These are phyloP conservation scores for Penicillium freii DNA, from an alignment of 2,329 filamentous ascomycete species.

Conservation along the genomic window DNA sequence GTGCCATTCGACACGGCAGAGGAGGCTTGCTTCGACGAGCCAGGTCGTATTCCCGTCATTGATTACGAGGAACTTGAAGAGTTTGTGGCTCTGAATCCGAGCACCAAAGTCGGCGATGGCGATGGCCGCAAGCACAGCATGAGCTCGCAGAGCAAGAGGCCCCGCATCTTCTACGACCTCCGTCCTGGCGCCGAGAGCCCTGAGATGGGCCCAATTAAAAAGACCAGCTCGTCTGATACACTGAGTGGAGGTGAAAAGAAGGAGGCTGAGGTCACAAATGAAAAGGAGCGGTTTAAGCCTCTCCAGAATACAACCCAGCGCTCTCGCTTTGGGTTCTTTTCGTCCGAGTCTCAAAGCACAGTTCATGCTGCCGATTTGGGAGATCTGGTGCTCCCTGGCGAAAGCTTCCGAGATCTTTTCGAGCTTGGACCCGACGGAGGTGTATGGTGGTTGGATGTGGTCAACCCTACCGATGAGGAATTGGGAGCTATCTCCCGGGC, in stretches of 20 bases:
- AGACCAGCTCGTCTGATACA: constrained; percentile 27
- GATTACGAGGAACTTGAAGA: constrained; percentile 94
- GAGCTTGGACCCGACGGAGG: constrained; percentile 67
- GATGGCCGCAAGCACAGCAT: constrained; percentile 45
- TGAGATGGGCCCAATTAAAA: constrained; percentile 39
- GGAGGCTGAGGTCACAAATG: constrained; percentile 27
- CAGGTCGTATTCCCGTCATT: constrained; percentile 75
- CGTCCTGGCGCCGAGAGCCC: constrained; percentile 43
- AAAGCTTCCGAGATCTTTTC: constrained; percentile 86
- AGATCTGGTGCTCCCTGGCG: constrained; percentile 82
- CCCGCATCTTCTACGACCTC: constrained; percentile 62
- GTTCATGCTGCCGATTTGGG: constrained; percentile 88
- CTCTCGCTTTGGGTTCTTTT: constrained; percentile 95
- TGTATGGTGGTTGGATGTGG: constrained; percentile 98
- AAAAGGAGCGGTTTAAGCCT: constrained; percentile 34
- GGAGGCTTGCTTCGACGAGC: constrained; percentile 83
- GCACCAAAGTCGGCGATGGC: constrained; percentile 45
- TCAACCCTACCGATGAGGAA: constrained; percentile 85
- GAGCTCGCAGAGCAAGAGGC: constrained; percentile 51
- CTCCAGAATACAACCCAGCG: constrained; percentile 55
- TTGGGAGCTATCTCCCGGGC: constrained; percentile 85
- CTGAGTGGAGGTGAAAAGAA: constrained; percentile 43
- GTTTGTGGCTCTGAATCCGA: constrained; percentile 67
- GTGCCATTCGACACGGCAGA: constrained; percentile 35
- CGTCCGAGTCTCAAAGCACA: constrained; percentile 87